Evolutionary conservation across 2,329 filamentous ascomycete species (phyloP), one percentile per base, ranked within the genome.

Genomic region (Alternaria arbusti): DNA sequence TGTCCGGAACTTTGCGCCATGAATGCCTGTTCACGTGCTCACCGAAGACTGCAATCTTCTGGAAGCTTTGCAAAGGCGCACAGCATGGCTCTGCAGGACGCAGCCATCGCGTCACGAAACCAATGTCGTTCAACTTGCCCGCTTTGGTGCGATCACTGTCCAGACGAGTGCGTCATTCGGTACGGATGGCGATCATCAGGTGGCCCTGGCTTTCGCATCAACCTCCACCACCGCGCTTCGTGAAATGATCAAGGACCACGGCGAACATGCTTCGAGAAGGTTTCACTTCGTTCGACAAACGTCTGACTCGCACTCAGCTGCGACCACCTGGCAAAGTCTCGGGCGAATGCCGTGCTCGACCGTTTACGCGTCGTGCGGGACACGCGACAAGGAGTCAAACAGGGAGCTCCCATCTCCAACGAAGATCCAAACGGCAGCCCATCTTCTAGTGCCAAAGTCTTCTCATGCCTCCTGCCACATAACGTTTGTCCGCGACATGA

Each of bases 181-280:
- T 70, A 51, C 69, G 64, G 70, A 67, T 71, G 74, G 68, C 74
- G 69, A 78, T 76, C 72, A 70, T 71, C 64, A 61, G 50, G 68
- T 63, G 73, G 72, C 64, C 70, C 70, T 51, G 60, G 70, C 67
- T 64, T 55, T 52, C 64, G 61, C 65, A 56, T 61, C 67, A 60
- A 55, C 58, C 54, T 57, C 54, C 64, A 69, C 64, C 32, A 61
- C 63, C 51, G 58, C 62, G 57, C 54, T 28, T 59, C 57, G 63
- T 57, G 62, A 74, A 61, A 73, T 71, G 65, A 70, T 32, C 60
- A 68, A 69, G 70, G 66, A 63, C 47, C 61, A 65, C 63, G 68
- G 64, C 68, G 67, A 74, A 72, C 70, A 71, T 66, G 67, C 70
- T 74, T 74, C 72, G 68, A 74, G 71, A 74, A 74, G 69, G 68